Base-by-base conservation (phyloP, 2,329 filamentous ascomycete species). In the Pseudonectria foliicola region DNA sequence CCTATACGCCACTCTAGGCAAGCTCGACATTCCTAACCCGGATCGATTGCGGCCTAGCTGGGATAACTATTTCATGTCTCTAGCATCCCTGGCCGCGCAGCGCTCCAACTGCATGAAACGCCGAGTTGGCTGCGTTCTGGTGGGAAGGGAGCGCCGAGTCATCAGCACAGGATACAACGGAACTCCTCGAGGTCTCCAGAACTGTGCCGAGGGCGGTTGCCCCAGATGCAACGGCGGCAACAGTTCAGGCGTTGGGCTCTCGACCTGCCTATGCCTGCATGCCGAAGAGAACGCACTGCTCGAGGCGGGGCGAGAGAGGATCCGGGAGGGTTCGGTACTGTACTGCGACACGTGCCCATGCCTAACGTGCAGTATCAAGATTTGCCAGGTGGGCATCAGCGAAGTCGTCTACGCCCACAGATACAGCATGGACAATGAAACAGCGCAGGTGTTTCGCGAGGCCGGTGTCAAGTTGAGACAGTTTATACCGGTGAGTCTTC, bases 81-180 rank as follows among this genome's bases (percentile, higher is more conserved):
- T 98, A n/a, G 89, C 92, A 5, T 87, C 85, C 24, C 77, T 98
- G 31, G 92, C 92, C 7, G 85, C 90, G 1, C 83, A 87, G 49
- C 77, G 92, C 45, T 87, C 82, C 55, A 98, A 98, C 62, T 98
- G 92, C 68, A 98, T 98, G 92, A 95, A 96, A 66, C 76, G 92
- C 21, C 80, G 90, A 45, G 92, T 98, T 2, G 92, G 92, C 7
- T 95, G 89, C 63, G 92, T 96, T 6, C 72, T 98, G 8, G 89
- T 96, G 24, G 69, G 70, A 39, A 73, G 82, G 44, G 82, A 88
- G 54, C 81, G 80, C 52, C 77, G 89, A 48, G 92, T 98, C 44
- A 85, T 96, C 48, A 87, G 82, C 55, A 98, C 92, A 0, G 92
- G 92, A 13, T 98, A 98, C 67, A 98, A 98, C 61, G 92, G 92